Conservation (phyloP, 305 asterid species). For the Caryopteris hybrid region DNA sequence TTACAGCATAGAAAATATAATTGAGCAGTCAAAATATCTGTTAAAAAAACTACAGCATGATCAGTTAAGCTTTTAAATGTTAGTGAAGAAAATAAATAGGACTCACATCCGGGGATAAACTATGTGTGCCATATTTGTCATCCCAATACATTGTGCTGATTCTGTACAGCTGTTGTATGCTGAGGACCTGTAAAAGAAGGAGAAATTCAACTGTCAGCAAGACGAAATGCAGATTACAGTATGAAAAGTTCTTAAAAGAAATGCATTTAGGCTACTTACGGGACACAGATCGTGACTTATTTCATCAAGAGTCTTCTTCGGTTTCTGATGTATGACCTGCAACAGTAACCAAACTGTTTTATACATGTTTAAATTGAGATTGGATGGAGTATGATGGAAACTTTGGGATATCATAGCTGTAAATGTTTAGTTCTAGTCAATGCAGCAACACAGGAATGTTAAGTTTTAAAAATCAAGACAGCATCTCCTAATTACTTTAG, state of each 20-base stretch:
- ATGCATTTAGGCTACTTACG: conserved; percentile 40
- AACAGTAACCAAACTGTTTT: conserved; percentile 18
- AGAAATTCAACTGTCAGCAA: conserved; percentile 8
- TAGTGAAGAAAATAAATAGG: neutral
- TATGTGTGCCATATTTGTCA: conserved; percentile 96
- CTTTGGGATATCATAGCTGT: neutral
- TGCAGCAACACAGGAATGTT: neutral
- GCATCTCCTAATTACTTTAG: neutral
- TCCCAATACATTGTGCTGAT: conserved; percentile 99
- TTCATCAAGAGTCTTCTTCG: conserved; percentile 93
- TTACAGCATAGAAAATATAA: neutral
- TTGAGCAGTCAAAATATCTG: neutral
- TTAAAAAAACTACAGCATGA: neutral
- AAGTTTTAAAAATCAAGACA: neutral
- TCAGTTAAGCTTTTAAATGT: neutral
- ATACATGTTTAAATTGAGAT: neutral
- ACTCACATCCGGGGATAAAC: conserved; percentile 88
- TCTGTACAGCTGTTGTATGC: conserved; percentile 94
- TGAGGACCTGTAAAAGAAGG: conserved; percentile 60
- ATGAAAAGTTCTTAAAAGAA: neutral
- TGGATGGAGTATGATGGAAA: neutral
- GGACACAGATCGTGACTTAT: conserved; percentile 96
- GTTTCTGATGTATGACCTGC: conserved; percentile 99
- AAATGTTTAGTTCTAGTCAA: neutral
- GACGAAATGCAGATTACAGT: neutral